Evolutionary conservation across 768 basidiomycete species (phyloP), one percentile per base, ranked within the genome.

Genomic region (Lyophyllum decastes): DNA sequence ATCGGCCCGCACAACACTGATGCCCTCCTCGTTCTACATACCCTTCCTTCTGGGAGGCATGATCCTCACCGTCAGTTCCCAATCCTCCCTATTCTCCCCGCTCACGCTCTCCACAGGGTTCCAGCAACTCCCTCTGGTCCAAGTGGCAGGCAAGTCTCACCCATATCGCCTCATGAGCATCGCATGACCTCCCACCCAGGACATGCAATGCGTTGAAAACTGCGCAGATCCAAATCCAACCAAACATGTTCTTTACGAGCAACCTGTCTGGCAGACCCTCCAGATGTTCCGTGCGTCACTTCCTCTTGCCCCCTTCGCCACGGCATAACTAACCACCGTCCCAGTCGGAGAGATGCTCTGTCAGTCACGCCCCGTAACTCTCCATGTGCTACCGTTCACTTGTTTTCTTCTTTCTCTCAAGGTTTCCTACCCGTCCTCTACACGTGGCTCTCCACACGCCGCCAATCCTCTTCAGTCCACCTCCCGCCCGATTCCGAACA

Each of bases 191-290:
- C 45, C 44, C 44, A n/a, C 48, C 30, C 59, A 90, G 88, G 96
- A 98, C 71, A 96, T 97, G 92, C 94, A 97, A 86, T 98, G 96
- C 68, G 95, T 98, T 44, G 94, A 94, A 80, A 91, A 95, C 72
- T 98, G 96, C 71, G 70, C 71, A 47, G 81, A 87, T 61, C 82
- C 82, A 35, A 77, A 92, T 71, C 82, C 87, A 2, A 60, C 66
- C 2, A 76, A 77, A 34, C 85, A 82, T 54, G 80, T 94, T 49
- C 81, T 92, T 27, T 98, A 91, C 70, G 95, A 98, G 68, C 96
- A 98, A 71, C 95, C 94, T 4, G 93, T 96, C 24, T 91, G 93
- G 90, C 92, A 94, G 73, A 92, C 86, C 14, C 81, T 94, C 40
- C 90, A 92, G 72, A 94, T 93, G 91, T 93, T 92, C 73, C 79